A percentile compares a stretch with the other conserved stretches of the same genome.
Evolutionary conservation across 2,329 filamentous ascomycete species (phyloP).

Genomic region (Talaromyces sp.): DNA sequence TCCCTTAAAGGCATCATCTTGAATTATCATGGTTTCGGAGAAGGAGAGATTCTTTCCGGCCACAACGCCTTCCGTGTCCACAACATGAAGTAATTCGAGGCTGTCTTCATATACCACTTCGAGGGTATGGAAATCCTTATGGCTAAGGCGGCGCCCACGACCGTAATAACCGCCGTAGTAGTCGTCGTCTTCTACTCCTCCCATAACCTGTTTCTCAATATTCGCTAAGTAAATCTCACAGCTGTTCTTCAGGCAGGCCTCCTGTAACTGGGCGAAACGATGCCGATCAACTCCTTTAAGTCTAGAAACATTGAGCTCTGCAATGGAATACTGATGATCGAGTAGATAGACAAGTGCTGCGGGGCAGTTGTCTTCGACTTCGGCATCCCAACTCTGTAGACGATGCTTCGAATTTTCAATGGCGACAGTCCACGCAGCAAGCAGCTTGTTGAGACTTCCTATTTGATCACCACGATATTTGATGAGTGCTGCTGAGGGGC

Average conservation of each 20-base stretch:
- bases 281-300: constrained; percentile 28
- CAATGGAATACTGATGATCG: constrained; percentile 28
- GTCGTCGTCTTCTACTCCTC: constrained; percentile 20
- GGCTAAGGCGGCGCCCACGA: neutral
- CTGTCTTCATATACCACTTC: neutral
- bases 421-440: constrained; percentile 17
- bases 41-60: constrained; percentile 15
- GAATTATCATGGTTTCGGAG: constrained; percentile 17
- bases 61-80: constrained; percentile 14
- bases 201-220: constrained; percentile 24
- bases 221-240: constrained; percentile 29
- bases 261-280: constrained; percentile 21
- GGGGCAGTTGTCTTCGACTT: constrained; percentile 14
- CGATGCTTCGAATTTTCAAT: neutral
- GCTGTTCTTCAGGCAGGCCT: constrained; percentile 23
- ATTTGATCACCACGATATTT: neutral
- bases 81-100: constrained; percentile 12
- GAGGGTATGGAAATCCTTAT: constrained; percentile 12
- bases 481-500: constrained; percentile 4
- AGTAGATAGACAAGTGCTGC: constrained; percentile 25
- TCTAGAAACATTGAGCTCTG: constrained; percentile 23
- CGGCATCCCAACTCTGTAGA: neutral
- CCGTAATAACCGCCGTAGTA: neutral
- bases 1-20: constrained; percentile 19
- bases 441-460: neutral